These are phyloP conservation scores for Chaetomium cochliodes DNA, from an alignment of 495 filamentous ascomycete species.

Conservation along the genomic window DNA sequence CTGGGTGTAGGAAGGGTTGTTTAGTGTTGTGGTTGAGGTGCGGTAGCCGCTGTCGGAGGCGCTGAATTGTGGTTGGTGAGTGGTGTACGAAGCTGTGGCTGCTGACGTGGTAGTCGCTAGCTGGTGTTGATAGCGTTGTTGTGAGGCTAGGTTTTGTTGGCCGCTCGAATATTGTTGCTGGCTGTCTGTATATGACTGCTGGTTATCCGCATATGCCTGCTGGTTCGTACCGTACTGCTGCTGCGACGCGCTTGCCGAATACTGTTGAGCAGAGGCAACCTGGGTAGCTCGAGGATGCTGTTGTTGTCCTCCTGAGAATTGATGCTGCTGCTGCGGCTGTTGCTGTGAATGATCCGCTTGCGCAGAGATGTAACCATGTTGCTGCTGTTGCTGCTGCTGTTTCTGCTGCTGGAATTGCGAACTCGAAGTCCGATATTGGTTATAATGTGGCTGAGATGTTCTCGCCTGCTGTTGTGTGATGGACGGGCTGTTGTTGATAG, in stretches of 20 bases:
- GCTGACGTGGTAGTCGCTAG: conserved; percentile 40
- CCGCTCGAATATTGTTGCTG: conserved; percentile 36
- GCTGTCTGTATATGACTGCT: conserved; percentile 26
- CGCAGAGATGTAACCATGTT: conserved; percentile 19
- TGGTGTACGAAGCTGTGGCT: conserved; percentile 38
- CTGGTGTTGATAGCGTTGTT: conserved; percentile 47
- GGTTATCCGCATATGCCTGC: conserved; percentile 25
- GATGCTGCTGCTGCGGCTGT: conserved; percentile 30
- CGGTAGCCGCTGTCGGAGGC: conserved; percentile 43
- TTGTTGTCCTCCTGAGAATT: conserved; percentile 30
- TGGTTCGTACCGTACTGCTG: conserved; percentile 29
- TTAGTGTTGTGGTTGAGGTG: conserved; percentile 31
- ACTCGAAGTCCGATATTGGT: conserved; percentile 26
- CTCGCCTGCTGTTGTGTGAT: conserved; percentile 25
- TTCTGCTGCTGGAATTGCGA: conserved; percentile 30
- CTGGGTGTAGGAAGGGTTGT: conserved; percentile 38
- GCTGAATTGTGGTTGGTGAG: conserved; percentile 46
- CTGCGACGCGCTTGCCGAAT: conserved; percentile 26
- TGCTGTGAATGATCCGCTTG: conserved; percentile 26
- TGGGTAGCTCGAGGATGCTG: conserved; percentile 23
- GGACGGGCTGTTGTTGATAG: conserved; percentile 22
- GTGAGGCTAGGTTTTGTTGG: conserved; percentile 32
- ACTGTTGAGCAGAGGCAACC: conserved; percentile 26
- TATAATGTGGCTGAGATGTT: conserved; percentile 25
- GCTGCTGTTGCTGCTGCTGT: conserved; percentile 24